Evolutionary conservation across 495 filamentous ascomycete genomes (phyloP).

Genomic region (Thermothielavioides terrestris): DNA sequence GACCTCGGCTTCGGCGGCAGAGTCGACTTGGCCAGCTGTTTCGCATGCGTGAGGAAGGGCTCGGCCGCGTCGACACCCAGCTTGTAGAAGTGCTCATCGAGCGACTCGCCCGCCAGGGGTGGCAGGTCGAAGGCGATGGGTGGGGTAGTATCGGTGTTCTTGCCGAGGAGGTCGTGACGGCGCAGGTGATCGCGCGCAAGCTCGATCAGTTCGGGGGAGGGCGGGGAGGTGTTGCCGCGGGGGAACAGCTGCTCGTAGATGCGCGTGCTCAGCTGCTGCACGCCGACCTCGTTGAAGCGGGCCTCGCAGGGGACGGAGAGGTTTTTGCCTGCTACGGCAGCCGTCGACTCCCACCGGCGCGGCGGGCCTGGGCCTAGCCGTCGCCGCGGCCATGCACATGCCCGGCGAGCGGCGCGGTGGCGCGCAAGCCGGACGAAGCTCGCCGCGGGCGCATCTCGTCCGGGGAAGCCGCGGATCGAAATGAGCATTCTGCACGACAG

Average conservation of each 20-base stretch:
- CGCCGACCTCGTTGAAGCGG: slow-evolving; percentile 84
- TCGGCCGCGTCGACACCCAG: slow-evolving; percentile 82
- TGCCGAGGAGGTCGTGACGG: slow-evolving; percentile 81
- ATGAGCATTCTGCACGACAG: slow-evolving; percentile 29
- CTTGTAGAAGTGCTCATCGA: slow-evolving; percentile 94
- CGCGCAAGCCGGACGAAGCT: slow-evolving; percentile 35
- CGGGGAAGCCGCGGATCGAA: slow-evolving; percentile 26
- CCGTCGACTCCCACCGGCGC: slow-evolving; percentile 32
- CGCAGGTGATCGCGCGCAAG: slow-evolving; percentile 76
- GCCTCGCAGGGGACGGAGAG: slow-evolving; percentile 47
- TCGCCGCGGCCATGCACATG: slow-evolving; percentile 7
- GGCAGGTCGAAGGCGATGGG: slow-evolving; percentile 86
- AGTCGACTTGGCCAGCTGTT: slow-evolving; percentile 56
- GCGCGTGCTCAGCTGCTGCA: slow-evolving; percentile 81
- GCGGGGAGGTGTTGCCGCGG: slow-evolving; percentile 38
- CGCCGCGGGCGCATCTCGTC: slow-evolving; percentile 27
- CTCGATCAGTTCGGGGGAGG: slow-evolving; percentile 60
- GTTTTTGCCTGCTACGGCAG: slow-evolving; percentile 9
- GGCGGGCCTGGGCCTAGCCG: slow-evolving; percentile 14
- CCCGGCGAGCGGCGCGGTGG: slow-evolving; percentile 21
- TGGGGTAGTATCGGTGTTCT: slow-evolving; percentile 64
- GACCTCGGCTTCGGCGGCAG: slow-evolving; percentile 66
- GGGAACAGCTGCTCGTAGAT: slow-evolving; percentile 77
- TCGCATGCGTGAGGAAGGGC: slow-evolving; percentile 71
- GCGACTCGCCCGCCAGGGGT: slow-evolving; percentile 60